Evolutionary conservation across 495 filamentous ascomycete genomes (phyloP).

Genomic region (Trichocladium antarcticum): DNA sequence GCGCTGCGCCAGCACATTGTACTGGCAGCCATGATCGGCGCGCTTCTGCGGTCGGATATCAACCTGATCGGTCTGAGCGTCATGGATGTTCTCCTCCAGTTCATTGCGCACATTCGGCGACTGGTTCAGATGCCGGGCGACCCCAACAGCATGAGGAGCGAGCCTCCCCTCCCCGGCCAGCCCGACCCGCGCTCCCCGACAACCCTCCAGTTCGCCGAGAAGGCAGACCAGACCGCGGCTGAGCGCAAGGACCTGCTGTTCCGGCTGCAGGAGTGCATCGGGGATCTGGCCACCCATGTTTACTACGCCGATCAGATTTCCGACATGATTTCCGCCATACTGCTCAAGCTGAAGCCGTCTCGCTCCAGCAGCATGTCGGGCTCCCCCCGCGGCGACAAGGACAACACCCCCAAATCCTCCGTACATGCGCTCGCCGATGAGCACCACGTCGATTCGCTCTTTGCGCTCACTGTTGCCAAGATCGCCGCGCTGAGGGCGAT

Average conservation of each 20-base stretch:
- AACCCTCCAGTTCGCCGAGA: constrained; percentile 18
- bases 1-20: constrained; percentile 59
- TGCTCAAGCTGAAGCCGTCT: constrained; percentile 61
- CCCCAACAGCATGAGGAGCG: constrained; percentile 31
- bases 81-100: constrained; percentile 76
- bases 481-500: constrained; percentile 67
- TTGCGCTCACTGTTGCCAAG: constrained; percentile 62
- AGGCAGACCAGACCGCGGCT: constrained; percentile 16
- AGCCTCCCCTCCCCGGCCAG: constrained; percentile 18
- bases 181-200: constrained; percentile 21
- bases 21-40: constrained; percentile 61
- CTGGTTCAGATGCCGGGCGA: constrained; percentile 54
- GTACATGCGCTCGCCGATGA: constrained; percentile 26
- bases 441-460: constrained; percentile 47
- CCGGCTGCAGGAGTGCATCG: constrained; percentile 65
- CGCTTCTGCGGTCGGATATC: constrained; percentile 71
- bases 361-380: constrained; percentile 32
- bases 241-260: constrained; percentile 46
- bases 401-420: constrained; percentile 19
- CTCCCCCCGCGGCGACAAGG: constrained; percentile 33
- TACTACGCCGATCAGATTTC: constrained; percentile 91
- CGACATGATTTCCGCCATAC: constrained; percentile 75
- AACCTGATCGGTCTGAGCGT: constrained; percentile 90
- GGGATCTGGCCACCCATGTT: constrained; percentile 77
- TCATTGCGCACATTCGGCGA: constrained; percentile 66